Evolutionary conservation across 371 early-diverging fungal genomes (phyloP).

Genomic region (Gilbertella persicaria): DNA sequence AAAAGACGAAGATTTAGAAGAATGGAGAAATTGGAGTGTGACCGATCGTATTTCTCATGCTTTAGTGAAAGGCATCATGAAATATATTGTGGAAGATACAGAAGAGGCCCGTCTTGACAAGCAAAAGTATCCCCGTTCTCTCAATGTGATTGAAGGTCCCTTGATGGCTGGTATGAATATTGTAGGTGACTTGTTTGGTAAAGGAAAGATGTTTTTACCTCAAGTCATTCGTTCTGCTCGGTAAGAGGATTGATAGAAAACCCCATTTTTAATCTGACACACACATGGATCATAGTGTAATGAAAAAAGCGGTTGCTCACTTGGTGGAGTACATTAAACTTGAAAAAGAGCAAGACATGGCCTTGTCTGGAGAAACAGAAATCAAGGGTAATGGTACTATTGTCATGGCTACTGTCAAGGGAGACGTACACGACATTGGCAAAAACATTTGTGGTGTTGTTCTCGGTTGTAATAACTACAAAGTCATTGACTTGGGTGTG

Average conservation of each 20-base stretch:
- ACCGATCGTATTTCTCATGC: conserved; percentile 78
- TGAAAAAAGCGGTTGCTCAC: conserved; percentile 95
- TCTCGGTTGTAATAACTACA: conserved; percentile 94
- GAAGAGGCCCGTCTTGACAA: conserved; percentile 85
- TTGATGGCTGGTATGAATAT: conserved; percentile 92
- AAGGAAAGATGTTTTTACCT: conserved; percentile 95
- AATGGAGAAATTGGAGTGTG: conserved; percentile 81
- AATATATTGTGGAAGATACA: conserved; percentile 88
- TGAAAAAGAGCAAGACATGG: conserved; percentile 74
- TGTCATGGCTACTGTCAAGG: conserved; percentile 93
- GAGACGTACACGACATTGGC: conserved; percentile 88
- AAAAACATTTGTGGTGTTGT: conserved; percentile 95
- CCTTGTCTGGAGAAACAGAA: conserved; percentile 44
- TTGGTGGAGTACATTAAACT: conserved; percentile 90
- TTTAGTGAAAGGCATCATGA: conserved; percentile 90
- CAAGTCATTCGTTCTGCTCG: conserved; percentile 95
- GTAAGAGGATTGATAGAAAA: conserved; percentile 24
- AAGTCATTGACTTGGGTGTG: conserved; percentile 90
- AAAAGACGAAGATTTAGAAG: conserved; percentile 78
- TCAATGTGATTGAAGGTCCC: conserved; percentile 94
- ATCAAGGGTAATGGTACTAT: conserved; percentile 71
- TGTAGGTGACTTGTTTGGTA: conserved; percentile 92
- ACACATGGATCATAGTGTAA: conserved; percentile 51
- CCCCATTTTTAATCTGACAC: conserved; percentile 3
- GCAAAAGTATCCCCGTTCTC: conserved; percentile 74